A percentile compares a stretch with the other conserved stretches of the same genome.
Conservation (phyloP, 2,329 filamentous ascomycete species). For the Paraphoma chrysanthemicola region DNA sequence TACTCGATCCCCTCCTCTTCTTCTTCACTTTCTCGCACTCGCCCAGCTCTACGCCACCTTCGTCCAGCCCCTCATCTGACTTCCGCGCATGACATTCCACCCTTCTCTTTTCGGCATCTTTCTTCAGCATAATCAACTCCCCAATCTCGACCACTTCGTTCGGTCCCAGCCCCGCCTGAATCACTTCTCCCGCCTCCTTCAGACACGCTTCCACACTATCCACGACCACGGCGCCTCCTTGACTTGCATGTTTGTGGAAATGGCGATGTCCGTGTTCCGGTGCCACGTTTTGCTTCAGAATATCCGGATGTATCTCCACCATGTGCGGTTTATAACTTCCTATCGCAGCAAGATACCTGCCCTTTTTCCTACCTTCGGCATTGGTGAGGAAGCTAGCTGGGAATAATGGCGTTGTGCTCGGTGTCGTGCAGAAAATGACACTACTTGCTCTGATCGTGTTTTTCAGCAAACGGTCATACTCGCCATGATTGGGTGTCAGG, state of each 20-base stretch:
- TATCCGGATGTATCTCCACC: conserved; percentile 80
- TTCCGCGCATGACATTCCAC: conserved; percentile 36
- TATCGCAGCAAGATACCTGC: conserved; percentile 74
- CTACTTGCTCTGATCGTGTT: conserved; percentile 75
- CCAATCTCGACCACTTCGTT: conserved; percentile 86
- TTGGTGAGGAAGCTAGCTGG: conserved; percentile 75
- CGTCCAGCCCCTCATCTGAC: conserved; percentile 57
- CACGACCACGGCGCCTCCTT: conserved; percentile 67
- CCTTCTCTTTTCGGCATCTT: conserved; percentile 54
- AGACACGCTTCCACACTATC: conserved; percentile 79
- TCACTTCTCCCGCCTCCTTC: conserved; percentile 85
- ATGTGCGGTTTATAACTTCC: conserved; percentile 76
- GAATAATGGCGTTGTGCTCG: conserved; percentile 76
- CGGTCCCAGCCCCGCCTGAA: conserved; percentile 75
- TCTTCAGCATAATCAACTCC: conserved; percentile 73
- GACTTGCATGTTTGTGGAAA: conserved; percentile 68
- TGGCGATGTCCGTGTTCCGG: conserved; percentile 62
- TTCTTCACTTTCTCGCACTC: conserved; percentile 75
- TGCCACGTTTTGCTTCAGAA: conserved; percentile 70
- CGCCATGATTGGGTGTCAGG: conserved; percentile 74
- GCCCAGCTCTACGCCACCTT: conserved; percentile 75
- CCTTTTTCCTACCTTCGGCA: conserved; percentile 72
- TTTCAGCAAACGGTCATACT: conserved; percentile 70
- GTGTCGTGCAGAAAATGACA: conserved; percentile 89
- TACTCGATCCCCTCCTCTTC: conserved; percentile 53